phyloP scores from a whole-genome alignment of 73 alveolate genomes.

The Effrenium voratum region DNA sequence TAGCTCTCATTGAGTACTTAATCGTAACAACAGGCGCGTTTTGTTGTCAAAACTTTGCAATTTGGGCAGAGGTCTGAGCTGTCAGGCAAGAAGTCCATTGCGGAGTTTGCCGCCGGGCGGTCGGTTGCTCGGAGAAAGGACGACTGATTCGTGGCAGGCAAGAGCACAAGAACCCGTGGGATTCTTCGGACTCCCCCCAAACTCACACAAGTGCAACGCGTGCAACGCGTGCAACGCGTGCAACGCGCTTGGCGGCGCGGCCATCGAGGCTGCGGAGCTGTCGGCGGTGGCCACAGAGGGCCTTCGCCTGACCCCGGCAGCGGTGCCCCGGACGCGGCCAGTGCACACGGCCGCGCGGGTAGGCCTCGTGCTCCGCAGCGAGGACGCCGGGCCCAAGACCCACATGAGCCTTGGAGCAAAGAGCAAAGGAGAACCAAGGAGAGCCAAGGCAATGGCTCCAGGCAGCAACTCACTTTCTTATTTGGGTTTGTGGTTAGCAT shows the following conservation, averaged over 20 bases:
- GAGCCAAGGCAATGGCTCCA: too few species aligned
- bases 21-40: too few species aligned
- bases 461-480: too few species aligned
- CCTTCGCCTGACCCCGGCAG: conserved; percentile 35
- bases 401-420: too few species aligned
- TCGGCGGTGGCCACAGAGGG: conserved; percentile 34
- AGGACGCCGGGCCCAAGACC: conserved; percentile 50
- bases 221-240: background rate
- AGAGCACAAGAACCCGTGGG: background rate
- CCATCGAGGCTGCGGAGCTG: conserved; percentile 74
- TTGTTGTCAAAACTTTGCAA: too few species aligned
- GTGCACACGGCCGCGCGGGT: conserved; percentile 66
- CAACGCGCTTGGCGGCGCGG: background rate
- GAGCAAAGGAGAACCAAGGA: too few species aligned
- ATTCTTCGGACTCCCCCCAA: background rate
- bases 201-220: background rate
- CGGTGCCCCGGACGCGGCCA: conserved; percentile 27
- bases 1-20: too few species aligned
- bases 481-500: background rate
- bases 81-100: conserved; percentile 67
- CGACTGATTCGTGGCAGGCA: background rate
- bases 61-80: background rate
- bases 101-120: conserved; percentile 87
- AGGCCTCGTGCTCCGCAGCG: conserved; percentile 70
- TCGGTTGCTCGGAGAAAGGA: background rate